A percentile compares a stretch with the other conserved stretches of the same genome.
phyloP scores from a whole-genome alignment of 2,329 filamentous ascomycete species.

The Aspergillus pseudoterreus region DNA sequence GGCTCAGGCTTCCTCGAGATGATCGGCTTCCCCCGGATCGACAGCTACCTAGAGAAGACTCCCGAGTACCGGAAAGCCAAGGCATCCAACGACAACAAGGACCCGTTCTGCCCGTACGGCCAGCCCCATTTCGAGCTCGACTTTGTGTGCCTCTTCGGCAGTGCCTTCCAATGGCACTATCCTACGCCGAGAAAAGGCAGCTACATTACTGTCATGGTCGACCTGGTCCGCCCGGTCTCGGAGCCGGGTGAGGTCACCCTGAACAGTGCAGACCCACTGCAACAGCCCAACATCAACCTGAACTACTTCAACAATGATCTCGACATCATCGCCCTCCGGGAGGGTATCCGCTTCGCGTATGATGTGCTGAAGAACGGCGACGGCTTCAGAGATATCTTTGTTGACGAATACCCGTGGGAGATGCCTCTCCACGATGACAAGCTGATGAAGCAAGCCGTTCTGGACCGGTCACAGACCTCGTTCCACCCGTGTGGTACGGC shows the following conservation, averaged over 20 bases:
- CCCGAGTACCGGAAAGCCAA: no score
- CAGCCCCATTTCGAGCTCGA: constrained; percentile 52
- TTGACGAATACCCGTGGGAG: constrained; percentile 29
- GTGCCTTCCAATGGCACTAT: constrained; percentile 46
- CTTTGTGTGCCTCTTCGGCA: constrained; percentile 56
- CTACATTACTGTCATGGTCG: constrained; percentile 20
- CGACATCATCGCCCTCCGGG: constrained; percentile 53
- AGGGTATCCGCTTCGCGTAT: constrained; percentile 52
- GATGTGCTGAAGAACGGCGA: constrained; percentile 54
- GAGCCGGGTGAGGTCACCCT: constrained; percentile 40
- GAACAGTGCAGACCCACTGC: constrained; percentile 30
- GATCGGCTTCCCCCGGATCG: no score
- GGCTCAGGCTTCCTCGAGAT: no score
- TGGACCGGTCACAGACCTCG: no score
- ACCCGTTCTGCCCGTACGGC: no score
- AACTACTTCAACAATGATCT: constrained; percentile 47
- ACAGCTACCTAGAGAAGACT: no score
- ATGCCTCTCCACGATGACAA: no score
- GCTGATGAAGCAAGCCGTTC: no score
- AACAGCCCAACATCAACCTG: constrained; percentile 36
- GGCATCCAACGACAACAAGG: no score
- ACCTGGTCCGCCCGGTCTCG: constrained; percentile 44
- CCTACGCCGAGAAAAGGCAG: constrained; percentile 40
- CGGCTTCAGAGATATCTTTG: constrained; percentile 43
- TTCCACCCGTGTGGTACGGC: constrained; percentile 53